Evolutionary conservation across 805 yeast species (phyloP), one percentile per base, ranked within the genome.

Genomic region (Candida loeiensis): DNA sequence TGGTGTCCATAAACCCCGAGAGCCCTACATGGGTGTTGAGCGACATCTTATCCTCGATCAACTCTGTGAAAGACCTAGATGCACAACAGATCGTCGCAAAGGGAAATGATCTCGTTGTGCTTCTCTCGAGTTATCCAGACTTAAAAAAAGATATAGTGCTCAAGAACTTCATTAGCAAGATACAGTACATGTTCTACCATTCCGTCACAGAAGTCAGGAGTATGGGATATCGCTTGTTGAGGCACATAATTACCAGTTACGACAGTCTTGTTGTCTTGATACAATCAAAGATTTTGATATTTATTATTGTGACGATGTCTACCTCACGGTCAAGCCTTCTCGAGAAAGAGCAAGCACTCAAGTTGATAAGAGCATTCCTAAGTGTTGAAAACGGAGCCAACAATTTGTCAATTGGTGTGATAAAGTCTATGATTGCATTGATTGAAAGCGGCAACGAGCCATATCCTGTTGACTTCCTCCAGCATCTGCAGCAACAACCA

Each of bases 321-420:
- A 79, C 79, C 37, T 82, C 79, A 16, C 63, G 71, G 26, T 58
- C 77, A 2, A 73, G 77, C 17, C 41, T 57, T 1, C 59, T 78
- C 2, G 96, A 90, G 51, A 74, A 89, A 44, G 82, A 79, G 34
- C 88, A 89, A 52, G 93, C 95, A 0, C 53, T 91, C 22, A 84
- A 82, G 50, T 63, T 88, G 18, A 62, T 88, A 0, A 69, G 96
- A 20, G 66, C 72, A 22, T 77, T 85, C 42, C 51, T 85, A 2
- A 80, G 73, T 28, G 64, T 79, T 2, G 55, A 64, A 12, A 58
- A 56, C 28, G 91, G 88, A 2, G 61, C 69, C 5, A 58, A 66
- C 16, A 73, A 70, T 48, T 53, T 85, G 13, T 71, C 81, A 0
- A 67, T 75, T 13, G 90, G 90, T 0, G 71, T 86, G 3, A 71